Evolutionary conservation across 179 eudicot species (phyloP).

Genomic region (Silene vulgaris): DNA sequence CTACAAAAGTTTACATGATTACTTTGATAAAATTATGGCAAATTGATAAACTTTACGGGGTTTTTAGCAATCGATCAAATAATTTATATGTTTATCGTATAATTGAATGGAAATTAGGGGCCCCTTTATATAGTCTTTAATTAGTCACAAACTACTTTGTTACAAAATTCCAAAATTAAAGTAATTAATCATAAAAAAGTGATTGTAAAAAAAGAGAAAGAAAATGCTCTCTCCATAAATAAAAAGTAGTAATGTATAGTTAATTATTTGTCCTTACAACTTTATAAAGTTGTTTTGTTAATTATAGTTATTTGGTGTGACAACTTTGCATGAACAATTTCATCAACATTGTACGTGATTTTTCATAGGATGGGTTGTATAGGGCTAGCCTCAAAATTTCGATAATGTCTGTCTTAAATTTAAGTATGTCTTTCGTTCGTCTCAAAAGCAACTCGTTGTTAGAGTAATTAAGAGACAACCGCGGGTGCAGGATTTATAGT

Average conservation of each 20-base stretch:
- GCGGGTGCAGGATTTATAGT: no score
- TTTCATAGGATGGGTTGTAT: no score
- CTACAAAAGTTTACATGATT: neutral
- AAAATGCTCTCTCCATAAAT: neutral
- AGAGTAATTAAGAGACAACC: no score
- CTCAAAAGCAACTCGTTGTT: no score
- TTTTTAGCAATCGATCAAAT: conserved; percentile 2
- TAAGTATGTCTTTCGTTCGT: no score
- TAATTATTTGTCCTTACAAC: neutral
- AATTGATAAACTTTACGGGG: neutral
- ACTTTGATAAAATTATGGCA: neutral
- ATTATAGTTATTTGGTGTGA: conserved; percentile 8
- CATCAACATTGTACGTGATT: no score
- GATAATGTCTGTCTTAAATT: no score
- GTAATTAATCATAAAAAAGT: conserved; percentile 17
- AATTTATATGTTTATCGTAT: neutral
- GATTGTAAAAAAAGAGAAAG: conserved; percentile 4
- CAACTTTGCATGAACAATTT: neutral
- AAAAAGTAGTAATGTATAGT: neutral
- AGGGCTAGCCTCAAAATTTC: no score
- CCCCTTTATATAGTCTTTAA: conserved; percentile 1
- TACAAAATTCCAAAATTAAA: conserved; percentile 21
- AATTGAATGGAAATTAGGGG: neutral
- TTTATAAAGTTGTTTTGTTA: conserved; percentile 15
- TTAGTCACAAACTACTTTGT: conserved; percentile 2